Conservation (phyloP, 805 yeast species). For the Candida bentonensis region DNA sequence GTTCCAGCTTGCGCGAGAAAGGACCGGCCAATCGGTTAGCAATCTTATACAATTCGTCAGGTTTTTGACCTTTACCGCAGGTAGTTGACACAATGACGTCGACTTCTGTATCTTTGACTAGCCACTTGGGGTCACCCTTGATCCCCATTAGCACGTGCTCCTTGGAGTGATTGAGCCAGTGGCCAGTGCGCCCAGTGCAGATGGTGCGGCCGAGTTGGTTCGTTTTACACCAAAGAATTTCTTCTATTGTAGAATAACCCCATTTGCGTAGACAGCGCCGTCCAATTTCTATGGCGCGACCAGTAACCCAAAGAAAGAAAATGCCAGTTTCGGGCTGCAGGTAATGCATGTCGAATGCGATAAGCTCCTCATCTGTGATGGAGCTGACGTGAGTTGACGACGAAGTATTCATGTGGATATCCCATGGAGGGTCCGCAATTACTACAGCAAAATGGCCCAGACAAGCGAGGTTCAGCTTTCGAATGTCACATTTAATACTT, state of each 20-base stretch:
- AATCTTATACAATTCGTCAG: conserved; percentile 79
- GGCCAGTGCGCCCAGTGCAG: conserved; percentile 93
- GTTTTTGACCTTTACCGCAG: conserved; percentile 80
- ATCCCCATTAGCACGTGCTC: conserved; percentile 80
- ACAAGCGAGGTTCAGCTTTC: conserved; percentile 50
- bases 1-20: conserved; percentile 66
- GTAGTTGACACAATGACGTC: conserved; percentile 73
- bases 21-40: conserved; percentile 74
- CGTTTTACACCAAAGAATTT: conserved; percentile 80
- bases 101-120: conserved; percentile 49
- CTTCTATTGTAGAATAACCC: conserved; percentile 74
- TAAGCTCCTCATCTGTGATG: conserved; percentile 54
- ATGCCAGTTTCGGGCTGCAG: conserved; percentile 70
- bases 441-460: conserved; percentile 67
- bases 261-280: conserved; percentile 59
- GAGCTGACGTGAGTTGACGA: neutral
- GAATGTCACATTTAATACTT: conserved; percentile 79
- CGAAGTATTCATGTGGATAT: conserved; percentile 67
- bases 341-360: conserved; percentile 47
- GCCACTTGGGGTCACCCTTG: conserved; percentile 69
- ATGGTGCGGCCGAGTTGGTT: conserved; percentile 80
- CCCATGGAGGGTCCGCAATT: conserved; percentile 95
- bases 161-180: conserved; percentile 91
- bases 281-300: conserved; percentile 83
- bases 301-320: conserved; percentile 85